Evolutionary conservation across 1,284 basidiomycete species (phyloP), one percentile per base, ranked within the genome.

Genomic region (Phylloboletellus chloephorus): DNA sequence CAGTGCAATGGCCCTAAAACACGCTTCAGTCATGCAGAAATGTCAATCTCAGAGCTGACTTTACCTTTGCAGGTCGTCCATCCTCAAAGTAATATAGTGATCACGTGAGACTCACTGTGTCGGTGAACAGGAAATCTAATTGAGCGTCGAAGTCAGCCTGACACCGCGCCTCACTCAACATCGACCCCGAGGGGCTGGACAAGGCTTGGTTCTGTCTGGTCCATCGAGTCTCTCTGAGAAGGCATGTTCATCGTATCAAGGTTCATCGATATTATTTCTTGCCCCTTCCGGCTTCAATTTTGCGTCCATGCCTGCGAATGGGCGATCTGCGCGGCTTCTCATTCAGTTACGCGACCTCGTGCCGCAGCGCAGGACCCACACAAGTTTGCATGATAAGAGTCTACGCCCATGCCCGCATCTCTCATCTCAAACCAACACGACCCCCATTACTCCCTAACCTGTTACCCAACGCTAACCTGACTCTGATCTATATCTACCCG

Each of bases 1-100:
- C 36, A 74, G 48, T 21, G 67, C 67, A 37, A 76, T 71, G 3
- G 72, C 72, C 53, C 74, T 78, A 43, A 23, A 31, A 17, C 5
- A 17, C 2, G 2, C n/a, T 31, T 40, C 17, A 47, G 31, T 32
- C 10, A 13, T 4, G 21, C n/a, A 12, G 8, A 3, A 7, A 4
- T 22, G 17, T 9, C 24, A 6, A n/a, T 26, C 11, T 16, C 11
- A 23, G 21, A 24, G 32, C 28, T 37, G 22, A 39, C 40, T 36
- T 36, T 31, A 61, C 60, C 54, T 61, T 54, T 43, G 38, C 10
- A 63, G 22, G 31, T 60, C 49, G 31, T 41, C 35, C 52, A 51
- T 53, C 7, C 8, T 21, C 25, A 2, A n/a, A n/a, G n/a, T n/a
- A n/a, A n/a, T n/a, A n/a, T n/a, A n/a, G n/a, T n/a, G n/a, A 16